Evolutionary conservation across 441 rosid species (phyloP), one percentile per base, ranked within the genome.

Genomic region (Populus trichocarpa): DNA sequence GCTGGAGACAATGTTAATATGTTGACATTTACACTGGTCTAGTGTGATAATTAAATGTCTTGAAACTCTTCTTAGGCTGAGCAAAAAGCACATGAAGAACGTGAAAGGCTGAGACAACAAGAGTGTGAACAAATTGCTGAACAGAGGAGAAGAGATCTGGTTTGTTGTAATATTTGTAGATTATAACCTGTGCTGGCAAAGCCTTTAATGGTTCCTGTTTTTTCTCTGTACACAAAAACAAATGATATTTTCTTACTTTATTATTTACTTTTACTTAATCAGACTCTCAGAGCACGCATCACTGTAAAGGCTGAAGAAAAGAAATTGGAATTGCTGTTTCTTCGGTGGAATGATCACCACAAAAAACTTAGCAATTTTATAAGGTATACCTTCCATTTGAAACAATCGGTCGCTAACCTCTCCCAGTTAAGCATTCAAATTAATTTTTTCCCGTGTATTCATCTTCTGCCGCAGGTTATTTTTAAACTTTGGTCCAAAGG

Each of bases 401-500:
- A 13, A 69, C 30, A 26, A 20, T 46, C 59, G 0, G 59, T 6
- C 42, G 67, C 2, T 67, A 71, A 32, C 20, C 5, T 66, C 36
- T 20, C 20, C 14, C 12, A 9, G 25, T 32, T 18, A 32, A 64
- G 68, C 33, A 32, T 8, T 69, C 25, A 8, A 3, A 23, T 16
- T 84, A 65, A 77, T 80, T 36, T n/a, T 77, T 74, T 81, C 67
- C 73, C n/a, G 4, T 73, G 14, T 64, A 25, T 25, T 25, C 25
- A 16, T 81, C 75, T 28, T 23, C 36, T 59, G 72, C 67, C 86
- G 94, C 97, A 93, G 98, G 97, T 96, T 96, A 90, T 84, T 92
- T 93, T 93, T 91, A n/a, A 89, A 87, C 88, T 93, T 90, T 90
- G 93, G 98, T 94, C 97, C 90, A 87, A 89, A 90, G 89, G 98